Evolutionary conservation across 768 basidiomycete genomes (phyloP).

Genomic region (Chlorophyllum brunneum): DNA sequence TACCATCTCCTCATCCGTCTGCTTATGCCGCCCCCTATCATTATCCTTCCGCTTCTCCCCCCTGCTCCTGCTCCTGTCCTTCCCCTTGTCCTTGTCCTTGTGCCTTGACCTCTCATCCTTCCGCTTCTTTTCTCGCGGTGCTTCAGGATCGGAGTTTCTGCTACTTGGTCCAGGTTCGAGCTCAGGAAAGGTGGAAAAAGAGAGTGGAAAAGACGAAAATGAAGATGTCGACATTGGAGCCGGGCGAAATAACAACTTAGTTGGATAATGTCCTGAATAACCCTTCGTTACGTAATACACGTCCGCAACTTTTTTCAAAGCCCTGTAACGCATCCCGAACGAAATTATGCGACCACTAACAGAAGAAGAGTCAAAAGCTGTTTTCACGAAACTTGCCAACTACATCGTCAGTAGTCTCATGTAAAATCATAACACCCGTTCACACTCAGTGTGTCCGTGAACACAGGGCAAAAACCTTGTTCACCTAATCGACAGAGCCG

Average conservation of each 20-base stretch:
- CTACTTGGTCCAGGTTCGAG: slow-evolving; percentile 31
- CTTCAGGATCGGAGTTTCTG: slow-evolving; percentile 3
- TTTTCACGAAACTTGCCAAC: slow-evolving; percentile 96
- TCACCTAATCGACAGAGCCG: slow-evolving; percentile 89
- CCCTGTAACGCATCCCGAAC: neutral
- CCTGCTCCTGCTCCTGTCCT: no score
- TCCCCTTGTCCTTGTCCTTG: slow-evolving; percentile 10
- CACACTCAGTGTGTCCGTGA: neutral
- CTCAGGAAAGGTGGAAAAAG: slow-evolving; percentile 70
- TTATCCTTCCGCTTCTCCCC: slow-evolving; percentile 18
- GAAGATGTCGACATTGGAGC: slow-evolving; percentile 47
- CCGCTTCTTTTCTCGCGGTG: slow-evolving; percentile 8
- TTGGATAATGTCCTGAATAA: no score
- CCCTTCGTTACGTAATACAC: slow-evolving; percentile 19
- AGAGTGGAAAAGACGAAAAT: slow-evolving; percentile 59
- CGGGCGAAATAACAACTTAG: no score
- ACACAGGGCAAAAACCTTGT: slow-evolving; percentile 91
- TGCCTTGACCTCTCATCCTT: slow-evolving; percentile 9
- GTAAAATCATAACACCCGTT: neutral
- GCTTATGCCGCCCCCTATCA: slow-evolving; percentile 13
- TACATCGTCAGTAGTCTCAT: slow-evolving; percentile 70
- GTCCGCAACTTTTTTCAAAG: slow-evolving; percentile 1
- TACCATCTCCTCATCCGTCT: slow-evolving; percentile 17
- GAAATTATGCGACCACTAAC: slow-evolving; percentile 93
- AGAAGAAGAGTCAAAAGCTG: slow-evolving; percentile 93